Conservation (phyloP, 2,329 filamentous ascomycete species). For the Diaporthe citri region DNA sequence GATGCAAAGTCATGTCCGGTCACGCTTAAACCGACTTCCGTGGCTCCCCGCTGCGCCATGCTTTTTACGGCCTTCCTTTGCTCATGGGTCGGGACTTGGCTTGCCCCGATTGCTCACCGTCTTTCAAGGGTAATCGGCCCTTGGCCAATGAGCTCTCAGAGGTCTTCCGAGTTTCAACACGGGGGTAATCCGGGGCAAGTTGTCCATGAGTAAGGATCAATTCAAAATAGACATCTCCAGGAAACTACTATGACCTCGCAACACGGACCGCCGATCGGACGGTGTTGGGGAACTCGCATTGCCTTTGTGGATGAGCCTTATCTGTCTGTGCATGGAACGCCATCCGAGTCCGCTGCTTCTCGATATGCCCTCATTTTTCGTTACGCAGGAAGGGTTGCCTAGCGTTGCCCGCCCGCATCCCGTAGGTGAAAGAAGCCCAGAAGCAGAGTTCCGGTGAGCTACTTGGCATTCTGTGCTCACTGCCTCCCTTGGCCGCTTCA, state of each 20-base stretch:
- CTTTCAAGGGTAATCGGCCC: neutral
- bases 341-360: neutral
- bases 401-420: neutral
- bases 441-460: neutral
- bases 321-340: neutral
- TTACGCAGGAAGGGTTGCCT: neutral
- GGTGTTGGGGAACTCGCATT: neutral
- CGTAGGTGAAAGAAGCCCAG: neutral
- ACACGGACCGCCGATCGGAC: neutral
- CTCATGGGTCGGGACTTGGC: neutral
- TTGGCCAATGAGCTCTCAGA: neutral
- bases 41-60: neutral
- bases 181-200: neutral
- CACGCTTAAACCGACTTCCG: neutral
- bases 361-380: neutral
- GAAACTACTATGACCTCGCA: no score
- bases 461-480: neutral
- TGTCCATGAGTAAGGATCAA: neutral
- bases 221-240: neutral
- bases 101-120: neutral
- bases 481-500: neutral
- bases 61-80: neutral
- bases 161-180: neutral
- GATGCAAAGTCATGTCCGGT: conserved; percentile 15
- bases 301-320: neutral